Base-by-base conservation (phyloP, 1,284 basidiomycete species). In the Boletus mariae region DNA sequence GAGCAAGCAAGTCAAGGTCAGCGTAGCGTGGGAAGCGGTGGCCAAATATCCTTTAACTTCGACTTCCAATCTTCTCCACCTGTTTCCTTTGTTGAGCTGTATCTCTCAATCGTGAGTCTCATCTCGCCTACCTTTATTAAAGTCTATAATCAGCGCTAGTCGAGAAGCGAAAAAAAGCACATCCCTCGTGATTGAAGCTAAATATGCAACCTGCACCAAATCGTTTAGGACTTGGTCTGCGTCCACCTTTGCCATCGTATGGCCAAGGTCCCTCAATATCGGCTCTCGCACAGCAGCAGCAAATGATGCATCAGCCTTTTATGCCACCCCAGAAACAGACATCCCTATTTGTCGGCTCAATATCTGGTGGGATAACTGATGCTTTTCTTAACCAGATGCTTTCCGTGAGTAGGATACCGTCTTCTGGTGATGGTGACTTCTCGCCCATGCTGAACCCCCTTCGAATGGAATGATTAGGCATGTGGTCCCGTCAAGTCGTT, bases 261-360 rank as follows among this genome's bases (percentile, higher is more conserved):
- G 88, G 89, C 70, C 90, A 90, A 73, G 89, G 89, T 61, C 88
- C 89, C 75, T 90, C 89, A 78, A 88, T 90, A 66, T 85, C 84
- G 70, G 85, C 88, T 75, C 84, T 91, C 68, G 87, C 89, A 77
- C 84, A 87, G 76, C 86, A 89, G 77, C 84, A 87, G 61, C 86
- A 90, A 72, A 73, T 76, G 71, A 68, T 71, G 51, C 71, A 77
- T n/a, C 82, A 80, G 67, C 78, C 80, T 28, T 87, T 82, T 23
- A 67, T 64, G 58, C 80, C 81, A 4, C 82, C 82, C 8, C 80
- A 80, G 59, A 85, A 82, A 59, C 72, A 77, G 50, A 79, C 81
- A 1, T 87, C 85, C 0, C 77, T 96, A 12, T 98, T 97, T 63
- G 87, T 98, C 20, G 94, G 94, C n/a, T 91, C 91, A 58, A 98